phyloP scores from a whole-genome alignment of 495 filamentous ascomycete species.

The Hypoxylon rickii region DNA sequence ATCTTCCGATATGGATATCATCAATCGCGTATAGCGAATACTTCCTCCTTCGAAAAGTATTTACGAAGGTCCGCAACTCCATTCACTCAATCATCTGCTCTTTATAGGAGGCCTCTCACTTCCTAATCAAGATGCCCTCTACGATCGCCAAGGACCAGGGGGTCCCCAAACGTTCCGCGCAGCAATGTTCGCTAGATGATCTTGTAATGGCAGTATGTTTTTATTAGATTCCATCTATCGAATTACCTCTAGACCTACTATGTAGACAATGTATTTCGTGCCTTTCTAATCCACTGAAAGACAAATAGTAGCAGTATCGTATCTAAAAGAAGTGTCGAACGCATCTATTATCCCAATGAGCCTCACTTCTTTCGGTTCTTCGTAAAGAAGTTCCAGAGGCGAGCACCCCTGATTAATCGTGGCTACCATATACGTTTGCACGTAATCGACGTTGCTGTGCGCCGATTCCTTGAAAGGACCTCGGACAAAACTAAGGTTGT shows the following conservation, averaged over 20 bases:
- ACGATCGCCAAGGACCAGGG: constrained; percentile 42
- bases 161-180: constrained; percentile 27
- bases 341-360: constrained; percentile 73
- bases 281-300: constrained; percentile 46
- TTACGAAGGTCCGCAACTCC: too few relatives aligned
- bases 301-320: constrained; percentile 91
- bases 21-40: too few relatives aligned
- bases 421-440: constrained; percentile 87
- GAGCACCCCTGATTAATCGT: constrained; percentile 83
- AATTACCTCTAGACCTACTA: too few relatives aligned
- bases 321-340: constrained; percentile 87
- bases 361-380: constrained; percentile 86
- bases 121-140: constrained; percentile 11
- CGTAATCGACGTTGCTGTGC: constrained; percentile 74
- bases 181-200: constrained; percentile 57
- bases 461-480: constrained; percentile 66
- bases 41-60: too few relatives aligned
- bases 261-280: not conserved
- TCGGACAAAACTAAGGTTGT: constrained; percentile 70
- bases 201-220: constrained; percentile 70
- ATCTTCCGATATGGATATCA: too few relatives aligned
- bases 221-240: too few relatives aligned
- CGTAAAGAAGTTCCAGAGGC: constrained; percentile 77
- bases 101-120: too few relatives aligned
- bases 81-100: too few relatives aligned